Evolutionary conservation across 1,284 basidiomycete species (phyloP).

Genomic region (Microbotryum scabiosae): DNA sequence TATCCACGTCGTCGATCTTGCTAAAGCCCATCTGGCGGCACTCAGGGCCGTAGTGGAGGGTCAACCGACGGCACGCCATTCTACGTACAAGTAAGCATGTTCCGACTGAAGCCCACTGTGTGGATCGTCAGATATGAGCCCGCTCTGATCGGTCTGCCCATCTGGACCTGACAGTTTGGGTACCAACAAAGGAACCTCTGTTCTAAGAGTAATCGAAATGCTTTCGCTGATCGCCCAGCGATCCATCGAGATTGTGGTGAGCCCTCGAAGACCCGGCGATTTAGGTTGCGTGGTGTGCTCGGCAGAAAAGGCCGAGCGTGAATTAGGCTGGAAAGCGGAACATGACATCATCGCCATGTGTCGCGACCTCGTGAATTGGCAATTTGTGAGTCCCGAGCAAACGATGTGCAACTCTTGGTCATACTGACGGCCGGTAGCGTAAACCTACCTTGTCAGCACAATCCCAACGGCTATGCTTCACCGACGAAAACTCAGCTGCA

Average conservation of each 20-base stretch:
- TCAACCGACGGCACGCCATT: neutral
- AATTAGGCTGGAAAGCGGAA: constrained; percentile 24
- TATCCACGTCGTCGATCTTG: constrained; percentile 31
- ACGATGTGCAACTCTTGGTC: neutral
- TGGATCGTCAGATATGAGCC: neutral
- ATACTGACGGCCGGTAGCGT: neutral
- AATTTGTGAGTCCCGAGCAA: constrained; percentile 3
- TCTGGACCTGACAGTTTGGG: constrained; percentile 11
- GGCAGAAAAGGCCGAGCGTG: constrained; percentile 21
- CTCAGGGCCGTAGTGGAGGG: constrained; percentile 8
- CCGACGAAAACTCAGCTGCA: too few species aligned
- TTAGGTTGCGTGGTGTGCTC: constrained; percentile 23
- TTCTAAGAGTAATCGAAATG: constrained; percentile 20
- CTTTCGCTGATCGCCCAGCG: constrained; percentile 17
- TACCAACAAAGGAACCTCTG: constrained; percentile 25
- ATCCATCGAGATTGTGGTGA: constrained; percentile 19
- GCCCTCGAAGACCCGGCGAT: constrained; percentile 22
- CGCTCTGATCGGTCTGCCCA: too few species aligned
- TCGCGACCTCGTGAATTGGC: constrained; percentile 13
- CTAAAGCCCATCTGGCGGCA: constrained; percentile 30
- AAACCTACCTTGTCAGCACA: constrained; percentile 2
- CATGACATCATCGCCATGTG: constrained; percentile 9
- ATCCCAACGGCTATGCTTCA: constrained; percentile 6
- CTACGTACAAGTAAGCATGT: constrained; percentile 9
- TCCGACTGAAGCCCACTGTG: neutral